Percentiles rank a stretch among this genome's conserved stretches.
phyloP scores from a whole-genome alignment of 768 basidiomycete species.

The Hortiboletus flavorubellus region DNA sequence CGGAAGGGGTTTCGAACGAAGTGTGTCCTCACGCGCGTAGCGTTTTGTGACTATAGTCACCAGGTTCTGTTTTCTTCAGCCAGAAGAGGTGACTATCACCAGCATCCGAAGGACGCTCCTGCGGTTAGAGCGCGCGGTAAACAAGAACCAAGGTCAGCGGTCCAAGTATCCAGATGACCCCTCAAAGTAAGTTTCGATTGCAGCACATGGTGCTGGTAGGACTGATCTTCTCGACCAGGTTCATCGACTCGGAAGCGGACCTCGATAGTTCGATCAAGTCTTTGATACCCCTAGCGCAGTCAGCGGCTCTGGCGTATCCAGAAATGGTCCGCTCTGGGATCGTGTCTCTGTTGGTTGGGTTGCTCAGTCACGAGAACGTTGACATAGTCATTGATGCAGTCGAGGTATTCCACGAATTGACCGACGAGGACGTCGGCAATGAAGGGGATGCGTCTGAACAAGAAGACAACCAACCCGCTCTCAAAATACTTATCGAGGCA shows the following conservation, averaged over 20 bases:
- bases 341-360: slow-evolving; percentile 67
- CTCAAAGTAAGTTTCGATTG: slow-evolving; percentile 57
- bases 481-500: slow-evolving; percentile 71
- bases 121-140: slow-evolving; percentile 81
- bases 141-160: slow-evolving; percentile 94
- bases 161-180: slow-evolving; percentile 95
- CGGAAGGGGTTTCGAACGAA: slow-evolving; percentile 61
- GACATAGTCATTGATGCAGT: slow-evolving; percentile 98
- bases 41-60: not conserved
- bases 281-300: slow-evolving; percentile 85
- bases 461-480: slow-evolving; percentile 57
- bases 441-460: slow-evolving; percentile 65
- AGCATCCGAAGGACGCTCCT: slow-evolving; percentile 71
- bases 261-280: slow-evolving; percentile 85
- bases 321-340: slow-evolving; percentile 81
- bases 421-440: slow-evolving; percentile 92
- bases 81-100: slow-evolving; percentile 64
- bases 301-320: slow-evolving; percentile 79
- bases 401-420: slow-evolving; percentile 88
- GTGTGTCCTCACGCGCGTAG: slow-evolving; percentile 41
- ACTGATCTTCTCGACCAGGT: slow-evolving; percentile 48
- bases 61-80: slow-evolving; percentile 35
- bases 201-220: not conserved
- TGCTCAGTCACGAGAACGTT: slow-evolving; percentile 93
- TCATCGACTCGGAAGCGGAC: slow-evolving; percentile 98